Evolutionary conservation across 163 green algal species (phyloP), one percentile per base, ranked within the genome.

Genomic region (Chloroidium sp.): DNA sequence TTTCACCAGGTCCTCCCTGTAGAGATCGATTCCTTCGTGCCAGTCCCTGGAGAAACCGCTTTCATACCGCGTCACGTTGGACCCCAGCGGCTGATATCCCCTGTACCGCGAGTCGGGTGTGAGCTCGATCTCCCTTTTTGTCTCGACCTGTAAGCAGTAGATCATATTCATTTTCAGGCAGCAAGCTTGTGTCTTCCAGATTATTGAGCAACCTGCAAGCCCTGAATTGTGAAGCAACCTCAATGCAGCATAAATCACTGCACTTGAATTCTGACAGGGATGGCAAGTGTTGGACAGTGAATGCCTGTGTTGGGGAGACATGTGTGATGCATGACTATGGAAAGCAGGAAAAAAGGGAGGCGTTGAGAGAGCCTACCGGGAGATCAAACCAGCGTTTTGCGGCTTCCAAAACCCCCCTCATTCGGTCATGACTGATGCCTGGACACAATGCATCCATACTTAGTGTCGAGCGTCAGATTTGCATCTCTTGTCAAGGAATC

Each of bases 11-110:
- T 80, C 80, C 74, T 92, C 89, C 64, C 78, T 86, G 80, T 90
- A 93, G 6, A 90, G 80, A 81, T 93, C 89, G 3, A 93, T 87
- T 10, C 72, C 87, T 67, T 91, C 89, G 74, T 93, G 90, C 81
- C 74, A 86, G 79, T 93, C 90, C 1, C 85, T 84, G 12, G 82
- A 78, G 68, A 86, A 92, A 62, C 87, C 87, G 4, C 82, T 81
- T 0, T 88, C 85, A 81, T 89, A 88, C n/a, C 85, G 80, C 1
- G 90, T 93, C 1, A 93, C 88, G 74, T 93, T 93, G 0, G 84
- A 69, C 3, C 89, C 88, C 62, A 93, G 86, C 3, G 77, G 81
- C 78, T 93, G 90, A 67, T 88, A 93, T n/a, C 90, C 90, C 2
- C 90, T 79, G 79, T 82, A 91, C 68, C 83, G 60, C 3, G 79